Evolutionary conservation across 2,329 filamentous ascomycete genomes (phyloP), one percentile per base, ranked within the genome.

Genomic region (Beauveria asiatica): DNA sequence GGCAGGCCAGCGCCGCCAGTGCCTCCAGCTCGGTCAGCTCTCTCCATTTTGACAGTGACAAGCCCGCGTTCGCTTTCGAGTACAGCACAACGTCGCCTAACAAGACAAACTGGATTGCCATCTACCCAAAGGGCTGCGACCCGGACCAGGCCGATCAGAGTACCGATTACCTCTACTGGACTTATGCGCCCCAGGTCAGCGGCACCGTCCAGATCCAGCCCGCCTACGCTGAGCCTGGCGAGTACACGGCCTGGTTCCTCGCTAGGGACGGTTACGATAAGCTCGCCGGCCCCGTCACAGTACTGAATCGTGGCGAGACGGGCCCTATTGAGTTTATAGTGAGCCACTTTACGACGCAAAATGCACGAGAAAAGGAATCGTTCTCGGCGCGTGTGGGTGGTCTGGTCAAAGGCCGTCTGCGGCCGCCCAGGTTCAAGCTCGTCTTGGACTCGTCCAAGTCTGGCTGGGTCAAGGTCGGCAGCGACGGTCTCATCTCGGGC

Each of bases 401-500:
- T 5, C 65, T 77, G 16, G 58, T 76, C 16, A 67, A 61, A 7
- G 69, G 67, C 23, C 64, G 60, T 17, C 64, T 65, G 16, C 65
- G 65, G 48, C 25, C 60, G 16, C 52, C 61, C 0, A 68, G 70
- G 17, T 65, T 44, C 9, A 76, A 73, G 49, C 64, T 68, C 39
- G 70, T 68, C 8, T 57, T 64, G 5, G 61, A 64, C 33, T 60
- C 57, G 11, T 61, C 61, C 2, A 65, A 65, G n/a, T 58, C 52
- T 48, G 64, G 64, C 25, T 77, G 75, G 75, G 64, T 74, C 41
- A 55, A 62, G 0, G 64, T 77, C 6, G 66, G 67, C 16, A 3
- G 63, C 13, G 67, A 70, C 5, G 75, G 75, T 13, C 51, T 65
- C 30, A 62, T 77, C 45, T 70, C 67, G n/a, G 75, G 75, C 45